Percentiles rank a stretch among this genome's conserved stretches.
Evolutionary conservation across 2,329 filamentous ascomycete species (phyloP).

Genomic region (Aphanoascus verrucosus): DNA sequence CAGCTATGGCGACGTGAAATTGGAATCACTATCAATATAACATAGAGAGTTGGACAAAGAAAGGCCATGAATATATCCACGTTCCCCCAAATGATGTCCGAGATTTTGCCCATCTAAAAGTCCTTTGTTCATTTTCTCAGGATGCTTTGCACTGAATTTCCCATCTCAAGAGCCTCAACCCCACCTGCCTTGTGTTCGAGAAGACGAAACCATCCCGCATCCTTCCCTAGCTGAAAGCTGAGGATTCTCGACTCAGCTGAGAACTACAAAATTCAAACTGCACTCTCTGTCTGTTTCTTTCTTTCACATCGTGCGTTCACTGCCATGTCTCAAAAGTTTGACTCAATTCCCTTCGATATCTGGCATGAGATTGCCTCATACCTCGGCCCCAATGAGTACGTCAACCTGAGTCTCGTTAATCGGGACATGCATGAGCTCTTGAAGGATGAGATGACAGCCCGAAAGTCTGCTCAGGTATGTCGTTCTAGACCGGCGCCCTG

Average conservation of each 20-base stretch:
- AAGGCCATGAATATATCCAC: too few species aligned
- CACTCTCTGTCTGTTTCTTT: background rate
- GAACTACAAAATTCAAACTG: background rate
- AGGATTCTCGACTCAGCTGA: background rate
- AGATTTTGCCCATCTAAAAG: too few species aligned
- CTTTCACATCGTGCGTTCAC: background rate
- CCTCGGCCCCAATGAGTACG: constrained; percentile 49
- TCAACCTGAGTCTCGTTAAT: constrained; percentile 46
- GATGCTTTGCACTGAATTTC: background rate
- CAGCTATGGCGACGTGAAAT: too few species aligned
- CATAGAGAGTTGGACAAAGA: too few species aligned
- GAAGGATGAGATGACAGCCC: constrained; percentile 47
- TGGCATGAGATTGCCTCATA: constrained; percentile 47
- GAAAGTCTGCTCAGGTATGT: constrained; percentile 48
- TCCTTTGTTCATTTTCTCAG: too few species aligned
- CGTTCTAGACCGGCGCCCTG: background rate
- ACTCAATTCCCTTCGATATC: constrained; percentile 53
- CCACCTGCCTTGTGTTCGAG: background rate
- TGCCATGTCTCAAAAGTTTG: constrained; percentile 23
- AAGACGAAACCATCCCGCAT: background rate
- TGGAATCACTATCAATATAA: too few species aligned
- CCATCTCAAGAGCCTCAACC: background rate
- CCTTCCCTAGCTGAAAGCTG: background rate
- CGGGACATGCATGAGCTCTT: constrained; percentile 43
- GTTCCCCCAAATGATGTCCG: too few species aligned